Conservation (phyloP, 768 basidiomycete species). For the Kwoniella pini region DNA sequence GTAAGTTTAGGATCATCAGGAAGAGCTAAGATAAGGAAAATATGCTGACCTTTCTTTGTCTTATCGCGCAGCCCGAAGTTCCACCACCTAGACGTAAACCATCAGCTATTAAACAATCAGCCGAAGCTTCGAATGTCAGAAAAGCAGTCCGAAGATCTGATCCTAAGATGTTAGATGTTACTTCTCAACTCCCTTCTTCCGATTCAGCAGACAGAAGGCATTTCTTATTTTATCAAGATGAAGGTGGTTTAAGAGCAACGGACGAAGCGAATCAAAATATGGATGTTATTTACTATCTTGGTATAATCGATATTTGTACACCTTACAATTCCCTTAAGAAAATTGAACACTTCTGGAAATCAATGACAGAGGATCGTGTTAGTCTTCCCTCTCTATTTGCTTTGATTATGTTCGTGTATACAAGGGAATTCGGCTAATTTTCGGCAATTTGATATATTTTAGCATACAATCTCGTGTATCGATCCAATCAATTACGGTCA, state of each 20-base stretch:
- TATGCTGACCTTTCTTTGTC: background rate
- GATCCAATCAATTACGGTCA: slow-evolving; percentile 82
- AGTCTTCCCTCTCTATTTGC: slow-evolving; percentile 53
- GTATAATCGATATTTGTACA: slow-evolving; percentile 95
- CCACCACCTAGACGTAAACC: slow-evolving; percentile 63
- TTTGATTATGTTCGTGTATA: background rate
- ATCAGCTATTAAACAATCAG: slow-evolving; percentile 63
- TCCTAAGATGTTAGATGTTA: slow-evolving; percentile 65
- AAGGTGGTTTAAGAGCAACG: slow-evolving; percentile 87
- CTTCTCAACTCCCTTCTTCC: slow-evolving; percentile 63
- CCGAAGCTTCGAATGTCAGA: slow-evolving; percentile 80
- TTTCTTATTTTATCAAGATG: slow-evolving; percentile 95
- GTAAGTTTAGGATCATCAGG: too few species aligned
- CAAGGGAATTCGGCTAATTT: background rate
- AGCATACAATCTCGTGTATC: slow-evolving; percentile 96
- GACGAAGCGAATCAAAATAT: slow-evolving; percentile 74
- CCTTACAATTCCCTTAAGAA: slow-evolving; percentile 78
- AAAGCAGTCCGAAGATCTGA: slow-evolving; percentile 82
- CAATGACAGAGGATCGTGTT: slow-evolving; percentile 79
- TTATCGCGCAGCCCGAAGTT: slow-evolving; percentile 65
- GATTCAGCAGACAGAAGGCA: slow-evolving; percentile 65
- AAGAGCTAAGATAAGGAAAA: too few species aligned
- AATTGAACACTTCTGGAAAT: slow-evolving; percentile 89
- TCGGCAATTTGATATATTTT: slow-evolving; percentile 3
- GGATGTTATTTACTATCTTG: slow-evolving; percentile 86